Evolutionary conservation across 495 filamentous ascomycete species (phyloP).

Genomic region (Astrocystis sublimbata): DNA sequence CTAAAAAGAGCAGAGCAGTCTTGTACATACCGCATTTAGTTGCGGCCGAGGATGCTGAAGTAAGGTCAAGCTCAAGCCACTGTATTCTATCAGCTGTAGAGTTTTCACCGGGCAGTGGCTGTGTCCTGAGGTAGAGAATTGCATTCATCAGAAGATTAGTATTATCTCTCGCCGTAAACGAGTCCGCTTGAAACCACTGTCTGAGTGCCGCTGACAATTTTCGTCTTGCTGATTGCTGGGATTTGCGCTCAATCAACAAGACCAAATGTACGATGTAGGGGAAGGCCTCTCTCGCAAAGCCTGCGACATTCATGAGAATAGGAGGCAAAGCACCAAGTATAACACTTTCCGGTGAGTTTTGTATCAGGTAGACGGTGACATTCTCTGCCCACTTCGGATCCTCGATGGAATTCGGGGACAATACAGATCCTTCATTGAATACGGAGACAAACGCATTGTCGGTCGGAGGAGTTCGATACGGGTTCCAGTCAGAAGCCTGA

Average conservation of each 20-base stretch:
- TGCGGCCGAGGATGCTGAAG: conserved; percentile 73
- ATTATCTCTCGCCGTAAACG: conserved; percentile 46
- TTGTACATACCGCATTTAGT: conserved; percentile 80
- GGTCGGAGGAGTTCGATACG: conserved; percentile 49
- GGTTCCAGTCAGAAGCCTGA: conserved; percentile 50
- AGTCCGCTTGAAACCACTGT: conserved; percentile 50
- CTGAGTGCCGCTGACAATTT: conserved; percentile 51
- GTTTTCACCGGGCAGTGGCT: conserved; percentile 68
- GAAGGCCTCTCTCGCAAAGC: conserved; percentile 68
- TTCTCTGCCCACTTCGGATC: conserved; percentile 62
- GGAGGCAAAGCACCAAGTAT: conserved; percentile 65
- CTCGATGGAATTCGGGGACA: conserved; percentile 39
- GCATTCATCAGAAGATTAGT: conserved; percentile 68
- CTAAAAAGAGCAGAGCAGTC: conserved; percentile 79
- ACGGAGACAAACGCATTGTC: conserved; percentile 33
- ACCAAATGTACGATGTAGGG: conserved; percentile 82
- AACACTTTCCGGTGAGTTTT: conserved; percentile 59
- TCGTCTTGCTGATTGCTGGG: conserved; percentile 48
- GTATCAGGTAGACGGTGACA: conserved; percentile 61
- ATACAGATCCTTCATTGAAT: conserved; percentile 28
- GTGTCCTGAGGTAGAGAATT: conserved; percentile 85
- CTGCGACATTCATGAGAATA: conserved; percentile 61
- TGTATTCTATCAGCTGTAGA: conserved; percentile 75
- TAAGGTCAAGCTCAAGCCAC: conserved; percentile 85
- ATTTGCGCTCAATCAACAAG: conserved; percentile 55